Evolutionary conservation across 169 alveolate species (phyloP), one percentile per base, ranked within the genome.

Genomic region (Blepharisma undulans): DNA sequence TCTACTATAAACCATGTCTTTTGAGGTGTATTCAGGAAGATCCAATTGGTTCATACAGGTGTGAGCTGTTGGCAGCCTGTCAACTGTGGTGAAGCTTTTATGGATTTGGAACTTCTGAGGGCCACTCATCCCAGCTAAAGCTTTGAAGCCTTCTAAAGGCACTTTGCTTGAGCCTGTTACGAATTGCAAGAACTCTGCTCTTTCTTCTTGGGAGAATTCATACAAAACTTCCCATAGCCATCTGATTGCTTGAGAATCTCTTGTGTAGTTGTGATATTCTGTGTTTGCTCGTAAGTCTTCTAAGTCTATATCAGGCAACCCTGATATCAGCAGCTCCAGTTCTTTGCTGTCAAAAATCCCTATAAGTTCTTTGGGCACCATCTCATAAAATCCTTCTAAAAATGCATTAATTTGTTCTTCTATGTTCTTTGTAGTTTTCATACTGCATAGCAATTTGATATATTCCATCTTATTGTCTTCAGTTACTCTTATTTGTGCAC

Each of bases 131-230:
- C 99, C 99, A 97, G 97, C 98, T 79, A 99, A 96, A 36, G 98
- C 97, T 94, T 97, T 96, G 96, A 99, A 99, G 87, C 99, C 99
- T 78, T 99, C 99, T 48, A 99, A 91, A 36, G 99, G 99, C 21
- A 99, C 99, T 92, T 98, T 98, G 14, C 99, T 93, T 33, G 97
- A 92, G 85, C 99, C 99, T n/a, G 99, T 98, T 16, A 98, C 99
- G 92, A 98, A 98, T 93, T 98, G 98, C 59, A 98, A 94, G 96
- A 98, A 98, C 60, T 99, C 98, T 7, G 99, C 99, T 81, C 97
- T 97, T 91, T 98, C 97, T 91, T 96, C 97, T 92, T 98, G 98
- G 90, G 98, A 99, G 90, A 97, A 97, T 72, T 96, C 98, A 84
- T 97, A 98, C 74, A 98, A 89, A 61, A 98, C 94, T 91, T 98